A percentile compares a stretch with the other conserved stretches of the same genome.
These are phyloP conservation scores for Ustilago nuda DNA, from an alignment of 1,284 basidiomycete genomes.

Conservation along the genomic window DNA sequence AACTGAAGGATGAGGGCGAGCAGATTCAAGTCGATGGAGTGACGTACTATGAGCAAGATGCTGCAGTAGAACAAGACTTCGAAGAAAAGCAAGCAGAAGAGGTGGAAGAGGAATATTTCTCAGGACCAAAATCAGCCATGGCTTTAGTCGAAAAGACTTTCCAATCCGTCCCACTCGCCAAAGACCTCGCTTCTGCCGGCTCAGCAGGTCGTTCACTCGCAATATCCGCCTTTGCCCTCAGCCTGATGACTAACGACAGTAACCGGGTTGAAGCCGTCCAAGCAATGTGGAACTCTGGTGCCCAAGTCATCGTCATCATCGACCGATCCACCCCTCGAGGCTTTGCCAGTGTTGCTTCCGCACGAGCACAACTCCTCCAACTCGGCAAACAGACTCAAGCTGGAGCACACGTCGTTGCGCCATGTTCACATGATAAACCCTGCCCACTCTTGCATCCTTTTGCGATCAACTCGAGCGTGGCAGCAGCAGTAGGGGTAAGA, in stretches of 20 bases:
- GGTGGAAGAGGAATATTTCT: slow-evolving; percentile 24
- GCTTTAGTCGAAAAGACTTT: slow-evolving; percentile 28
- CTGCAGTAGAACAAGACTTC: background rate
- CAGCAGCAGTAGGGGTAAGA: slow-evolving; percentile 14
- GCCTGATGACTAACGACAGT: slow-evolving; percentile 76
- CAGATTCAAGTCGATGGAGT: slow-evolving; percentile 37
- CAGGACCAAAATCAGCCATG: slow-evolving; percentile 39
- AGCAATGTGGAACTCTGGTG: slow-evolving; percentile 90
- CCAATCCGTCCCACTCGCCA: slow-evolving; percentile 35
- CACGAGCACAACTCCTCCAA: slow-evolving; percentile 81
- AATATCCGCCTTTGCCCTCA: slow-evolving; percentile 86
- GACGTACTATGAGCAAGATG: slow-evolving; percentile 38
- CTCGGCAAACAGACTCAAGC: slow-evolving; percentile 71
- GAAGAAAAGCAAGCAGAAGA: slow-evolving; percentile 9
- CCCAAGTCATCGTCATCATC: slow-evolving; percentile 76
- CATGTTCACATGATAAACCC: slow-evolving; percentile 90
- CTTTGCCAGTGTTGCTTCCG: slow-evolving; percentile 84
- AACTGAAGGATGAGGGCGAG: slow-evolving; percentile 35
- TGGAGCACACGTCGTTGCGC: slow-evolving; percentile 76
- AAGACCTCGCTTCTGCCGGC: slow-evolving; percentile 15
- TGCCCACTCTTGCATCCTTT: slow-evolving; percentile 78
- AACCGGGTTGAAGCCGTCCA: slow-evolving; percentile 79
- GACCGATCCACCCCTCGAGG: slow-evolving; percentile 83
- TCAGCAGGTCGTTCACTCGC: slow-evolving; percentile 73
- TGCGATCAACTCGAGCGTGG: slow-evolving; percentile 21